Conservation (phyloP, 2,329 filamentous ascomycete species). For the Lecanosticta acicola region DNA sequence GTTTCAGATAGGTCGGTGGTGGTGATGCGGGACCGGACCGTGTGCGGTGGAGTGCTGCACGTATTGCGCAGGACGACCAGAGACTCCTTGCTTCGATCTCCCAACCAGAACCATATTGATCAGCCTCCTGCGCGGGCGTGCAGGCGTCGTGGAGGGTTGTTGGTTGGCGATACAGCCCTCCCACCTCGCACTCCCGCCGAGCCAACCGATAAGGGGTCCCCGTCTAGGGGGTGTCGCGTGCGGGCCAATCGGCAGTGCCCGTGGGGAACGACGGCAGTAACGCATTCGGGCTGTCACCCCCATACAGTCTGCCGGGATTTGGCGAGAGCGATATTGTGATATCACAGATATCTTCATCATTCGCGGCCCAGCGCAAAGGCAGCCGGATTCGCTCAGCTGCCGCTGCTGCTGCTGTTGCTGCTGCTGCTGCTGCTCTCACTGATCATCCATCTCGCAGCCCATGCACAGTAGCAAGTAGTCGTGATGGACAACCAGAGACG, state of each 20-base stretch:
- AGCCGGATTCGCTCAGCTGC: background rate
- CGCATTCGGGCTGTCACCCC: no score
- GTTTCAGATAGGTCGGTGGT: slow-evolving; percentile 14
- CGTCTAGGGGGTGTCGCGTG: background rate
- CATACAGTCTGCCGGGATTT: background rate
- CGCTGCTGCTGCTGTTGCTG: background rate
- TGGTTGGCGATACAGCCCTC: background rate
- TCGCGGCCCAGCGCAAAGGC: background rate
- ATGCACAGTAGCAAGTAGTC: no score
- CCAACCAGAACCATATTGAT: no score
- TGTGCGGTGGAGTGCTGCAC: slow-evolving; percentile 14
- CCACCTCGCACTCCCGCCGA: no score
- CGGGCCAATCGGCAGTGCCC: slow-evolving; percentile 1
- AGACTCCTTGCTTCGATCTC: slow-evolving; percentile 26
- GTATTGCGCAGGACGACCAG: slow-evolving; percentile 17
- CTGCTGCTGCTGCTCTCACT: slow-evolving; percentile 2
- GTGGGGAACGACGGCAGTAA: background rate
- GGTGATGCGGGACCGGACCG: slow-evolving; percentile 7
- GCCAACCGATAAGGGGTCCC: no score
- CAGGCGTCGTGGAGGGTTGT: no score
- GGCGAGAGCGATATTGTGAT: background rate
- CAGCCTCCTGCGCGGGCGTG: no score
- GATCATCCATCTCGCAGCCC: no score
- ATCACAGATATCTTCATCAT: background rate
- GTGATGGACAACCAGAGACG: background rate